Conservation (phyloP, 805 yeast genomes). For the Schwanniomyces polymorphus region DNA sequence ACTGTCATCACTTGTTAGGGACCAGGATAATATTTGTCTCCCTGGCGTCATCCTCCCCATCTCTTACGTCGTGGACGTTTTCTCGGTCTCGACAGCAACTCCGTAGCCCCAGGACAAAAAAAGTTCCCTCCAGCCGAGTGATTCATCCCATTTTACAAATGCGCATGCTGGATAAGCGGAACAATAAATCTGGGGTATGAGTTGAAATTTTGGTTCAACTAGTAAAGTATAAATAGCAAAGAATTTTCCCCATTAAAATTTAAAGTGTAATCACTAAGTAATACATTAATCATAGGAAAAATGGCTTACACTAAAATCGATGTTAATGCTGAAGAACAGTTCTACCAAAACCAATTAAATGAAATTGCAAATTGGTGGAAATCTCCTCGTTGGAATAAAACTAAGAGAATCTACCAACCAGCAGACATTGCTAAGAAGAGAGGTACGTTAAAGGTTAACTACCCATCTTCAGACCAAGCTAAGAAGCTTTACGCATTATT, state of each 20-base stretch:
- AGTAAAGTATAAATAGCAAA: constrained; percentile 7
- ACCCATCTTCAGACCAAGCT: constrained; percentile 79
- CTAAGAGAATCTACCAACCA: constrained; percentile 85
- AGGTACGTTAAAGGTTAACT: constrained; percentile 70
- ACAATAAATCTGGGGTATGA: constrained; percentile 10
- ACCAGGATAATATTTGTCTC: neutral
- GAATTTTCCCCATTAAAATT: constrained; percentile 1
- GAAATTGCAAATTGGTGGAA: constrained; percentile 90
- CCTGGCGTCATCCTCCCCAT: neutral
- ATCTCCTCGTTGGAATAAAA: constrained; percentile 85
- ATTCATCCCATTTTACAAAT: too few species aligned
- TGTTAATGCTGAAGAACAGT: constrained; percentile 59
- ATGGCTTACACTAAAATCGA: constrained; percentile 61
- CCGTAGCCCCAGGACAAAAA: neutral
- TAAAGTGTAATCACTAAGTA: neutral
- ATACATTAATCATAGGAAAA: neutral
- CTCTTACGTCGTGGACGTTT: neutral
- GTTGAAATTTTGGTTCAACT: neutral
- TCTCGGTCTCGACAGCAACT: neutral
- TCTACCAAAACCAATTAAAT: constrained; percentile 66
- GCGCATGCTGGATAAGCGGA: constrained; percentile 8
- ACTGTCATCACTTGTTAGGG: too few species aligned
- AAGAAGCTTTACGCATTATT: constrained; percentile 75
- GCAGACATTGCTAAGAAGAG: constrained; percentile 89
- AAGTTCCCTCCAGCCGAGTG: constrained; percentile 5